phyloP scores from a whole-genome alignment of 768 basidiomycete species.

The Hypholoma fasciculare region DNA sequence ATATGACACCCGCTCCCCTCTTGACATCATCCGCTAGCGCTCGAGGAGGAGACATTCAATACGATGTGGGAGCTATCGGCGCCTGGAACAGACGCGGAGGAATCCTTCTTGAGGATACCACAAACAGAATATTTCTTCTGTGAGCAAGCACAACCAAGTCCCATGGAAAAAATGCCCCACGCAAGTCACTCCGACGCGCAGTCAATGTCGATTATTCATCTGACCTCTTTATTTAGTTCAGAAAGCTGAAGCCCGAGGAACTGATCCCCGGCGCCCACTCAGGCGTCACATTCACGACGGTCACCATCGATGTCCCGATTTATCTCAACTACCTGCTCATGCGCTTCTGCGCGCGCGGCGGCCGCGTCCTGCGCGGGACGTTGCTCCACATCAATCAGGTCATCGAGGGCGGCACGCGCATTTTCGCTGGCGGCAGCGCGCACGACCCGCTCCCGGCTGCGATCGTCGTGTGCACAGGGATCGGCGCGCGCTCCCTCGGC shows the following conservation, averaged over 20 bases:
- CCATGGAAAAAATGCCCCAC: conserved; percentile 54
- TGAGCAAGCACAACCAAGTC: conserved; percentile 37
- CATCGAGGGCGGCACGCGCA: conserved; percentile 55
- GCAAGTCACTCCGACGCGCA: conserved; percentile 31
- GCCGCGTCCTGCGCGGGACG: conserved; percentile 53
- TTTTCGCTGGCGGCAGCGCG: conserved; percentile 28
- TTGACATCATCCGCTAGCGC: conserved; percentile 36
- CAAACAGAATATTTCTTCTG: conserved; percentile 62
- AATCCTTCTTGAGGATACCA: conserved; percentile 61
- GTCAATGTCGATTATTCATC: neutral
- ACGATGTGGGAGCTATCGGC: conserved; percentile 73
- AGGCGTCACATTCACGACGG: conserved; percentile 63
- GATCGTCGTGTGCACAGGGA: conserved; percentile 68
- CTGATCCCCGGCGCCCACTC: conserved; percentile 34
- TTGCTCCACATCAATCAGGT: conserved; percentile 73
- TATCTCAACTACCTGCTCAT: conserved; percentile 73
- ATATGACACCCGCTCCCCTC: neutral
- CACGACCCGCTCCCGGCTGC: conserved; percentile 43
- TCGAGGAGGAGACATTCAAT: conserved; percentile 76
- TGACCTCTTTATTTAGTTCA: conserved; percentile 31
- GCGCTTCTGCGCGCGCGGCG: conserved; percentile 66
- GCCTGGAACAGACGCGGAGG: conserved; percentile 52
- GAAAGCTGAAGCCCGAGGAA: conserved; percentile 29
- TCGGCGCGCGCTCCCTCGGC: conserved; percentile 73
- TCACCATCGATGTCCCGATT: conserved; percentile 69